Conservation (phyloP, 345 rosid species). For the Camelina neglecta region DNA sequence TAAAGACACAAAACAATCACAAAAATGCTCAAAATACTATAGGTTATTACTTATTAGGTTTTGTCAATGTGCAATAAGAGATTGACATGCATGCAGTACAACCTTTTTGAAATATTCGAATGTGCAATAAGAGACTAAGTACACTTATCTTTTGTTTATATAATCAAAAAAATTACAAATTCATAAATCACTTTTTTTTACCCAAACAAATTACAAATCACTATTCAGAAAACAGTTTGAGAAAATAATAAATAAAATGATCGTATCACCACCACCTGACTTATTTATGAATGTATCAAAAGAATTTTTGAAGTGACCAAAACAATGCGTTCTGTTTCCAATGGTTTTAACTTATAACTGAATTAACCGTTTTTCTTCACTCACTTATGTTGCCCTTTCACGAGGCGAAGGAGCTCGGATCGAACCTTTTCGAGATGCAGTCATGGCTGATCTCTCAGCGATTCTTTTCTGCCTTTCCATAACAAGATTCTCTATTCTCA, state of each 20-base stretch:
- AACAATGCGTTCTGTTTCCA: slow-evolving; percentile 24
- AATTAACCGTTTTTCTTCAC: neutral
- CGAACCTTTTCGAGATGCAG: slow-evolving; percentile 50
- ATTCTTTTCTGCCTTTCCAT: slow-evolving; percentile 82
- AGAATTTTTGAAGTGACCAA: slow-evolving; percentile 15
- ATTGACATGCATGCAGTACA: no score
- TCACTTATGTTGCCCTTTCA: slow-evolving; percentile 45
- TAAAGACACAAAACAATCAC: no score
- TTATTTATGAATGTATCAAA: slow-evolving; percentile 18
- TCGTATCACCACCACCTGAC: slow-evolving; percentile 18
- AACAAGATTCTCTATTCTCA: slow-evolving; percentile 65
- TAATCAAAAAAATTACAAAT: neutral
- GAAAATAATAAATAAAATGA: slow-evolving; percentile 29
- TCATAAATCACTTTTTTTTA: neutral
- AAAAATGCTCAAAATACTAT: neutral
- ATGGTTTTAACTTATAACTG: no score
- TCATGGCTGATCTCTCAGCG: slow-evolving; percentile 78
- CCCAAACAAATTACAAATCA: neutral
- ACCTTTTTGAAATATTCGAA: no score
- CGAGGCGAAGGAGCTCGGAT: slow-evolving; percentile 48
- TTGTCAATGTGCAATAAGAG: neutral
- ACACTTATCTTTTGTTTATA: neutral
- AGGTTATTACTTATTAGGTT: neutral
- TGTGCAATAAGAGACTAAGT: neutral
- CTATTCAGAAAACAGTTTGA: neutral